These are phyloP conservation scores for Rhizoclosmatium globosum DNA, from an alignment of 192 early-diverging fungal species.

Conservation along the genomic window DNA sequence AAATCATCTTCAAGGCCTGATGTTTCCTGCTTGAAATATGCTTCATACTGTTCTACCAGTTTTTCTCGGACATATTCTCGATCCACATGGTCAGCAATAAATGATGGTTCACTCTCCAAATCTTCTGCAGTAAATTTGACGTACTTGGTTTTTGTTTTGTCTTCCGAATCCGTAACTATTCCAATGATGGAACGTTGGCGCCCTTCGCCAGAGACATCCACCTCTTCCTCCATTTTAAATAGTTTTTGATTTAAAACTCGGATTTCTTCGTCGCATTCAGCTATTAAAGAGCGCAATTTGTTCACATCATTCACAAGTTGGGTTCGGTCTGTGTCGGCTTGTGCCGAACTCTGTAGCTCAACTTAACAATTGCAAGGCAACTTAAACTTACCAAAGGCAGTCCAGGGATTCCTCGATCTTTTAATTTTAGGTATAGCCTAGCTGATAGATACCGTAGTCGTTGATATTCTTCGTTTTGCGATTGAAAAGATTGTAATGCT, in stretches of 20 bases:
- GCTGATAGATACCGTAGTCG: slow-evolving; percentile 12
- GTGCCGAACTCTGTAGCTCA: neutral
- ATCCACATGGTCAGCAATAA: slow-evolving; percentile 15
- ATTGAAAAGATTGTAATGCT: slow-evolving; percentile 7
- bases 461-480: slow-evolving; percentile 33
- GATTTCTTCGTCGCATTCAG: slow-evolving; percentile 34
- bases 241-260: slow-evolving; percentile 15
- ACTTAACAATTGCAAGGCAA: neutral
- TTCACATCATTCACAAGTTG: neutral
- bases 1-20: neutral
- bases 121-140: neutral
- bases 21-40: neutral
- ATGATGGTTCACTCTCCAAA: neutral
- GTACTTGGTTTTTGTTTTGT: neutral
- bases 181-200: neutral
- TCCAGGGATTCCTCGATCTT: slow-evolving; percentile 22
- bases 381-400: neutral
- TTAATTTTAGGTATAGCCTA: slow-evolving; percentile 12
- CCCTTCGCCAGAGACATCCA: slow-evolving; percentile 5
- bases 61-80: slow-evolving; percentile 10
- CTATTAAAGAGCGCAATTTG: neutral
- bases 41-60: slow-evolving; percentile 17
- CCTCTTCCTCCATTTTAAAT: slow-evolving; percentile 36
- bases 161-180: neutral
- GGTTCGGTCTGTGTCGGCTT: neutral